These are phyloP conservation scores for Volvox africanus DNA, from an alignment of 139 green algal genomes.

Conservation along the genomic window DNA sequence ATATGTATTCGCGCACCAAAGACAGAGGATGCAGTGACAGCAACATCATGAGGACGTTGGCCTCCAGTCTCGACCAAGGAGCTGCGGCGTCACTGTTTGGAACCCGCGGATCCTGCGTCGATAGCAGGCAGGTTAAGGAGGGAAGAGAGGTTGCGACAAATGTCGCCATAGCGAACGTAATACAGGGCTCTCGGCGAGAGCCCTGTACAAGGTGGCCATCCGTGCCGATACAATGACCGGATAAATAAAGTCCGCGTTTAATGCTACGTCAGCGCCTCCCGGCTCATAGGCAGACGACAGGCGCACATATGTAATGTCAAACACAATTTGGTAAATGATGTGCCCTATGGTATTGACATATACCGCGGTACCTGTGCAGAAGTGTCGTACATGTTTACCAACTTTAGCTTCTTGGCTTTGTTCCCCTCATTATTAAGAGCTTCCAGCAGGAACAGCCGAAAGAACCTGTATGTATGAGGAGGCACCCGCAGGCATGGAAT, in stretches of 20 bases:
- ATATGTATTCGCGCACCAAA: too few relatives aligned
- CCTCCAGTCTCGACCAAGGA: background rate
- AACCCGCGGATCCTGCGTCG: background rate
- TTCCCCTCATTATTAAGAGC: background rate
- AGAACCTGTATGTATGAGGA: conserved; percentile 23
- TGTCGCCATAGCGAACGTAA: background rate
- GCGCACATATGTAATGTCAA: too few relatives aligned
- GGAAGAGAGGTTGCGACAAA: background rate
- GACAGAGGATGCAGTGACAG: background rate
- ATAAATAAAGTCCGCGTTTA: too few relatives aligned
- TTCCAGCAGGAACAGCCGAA: conserved; percentile 4
- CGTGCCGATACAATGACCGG: too few relatives aligned
- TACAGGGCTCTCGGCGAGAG: too few relatives aligned
- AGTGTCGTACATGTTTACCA: conserved; percentile 2
- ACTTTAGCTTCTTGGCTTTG: background rate
- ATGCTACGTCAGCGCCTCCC: too few relatives aligned
- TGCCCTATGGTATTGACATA: background rate
- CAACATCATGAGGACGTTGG: background rate
- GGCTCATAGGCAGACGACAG: background rate
- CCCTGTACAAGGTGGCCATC: too few relatives aligned
- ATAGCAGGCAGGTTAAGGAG: background rate
- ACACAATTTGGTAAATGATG: background rate
- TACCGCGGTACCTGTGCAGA: background rate
- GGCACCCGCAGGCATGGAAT: too few relatives aligned
- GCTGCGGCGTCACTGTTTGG: background rate